A percentile compares a stretch with the other conserved stretches of the same genome.
phyloP scores from a whole-genome alignment of 345 rosid species.

The Rubroshorea leprosula region DNA sequence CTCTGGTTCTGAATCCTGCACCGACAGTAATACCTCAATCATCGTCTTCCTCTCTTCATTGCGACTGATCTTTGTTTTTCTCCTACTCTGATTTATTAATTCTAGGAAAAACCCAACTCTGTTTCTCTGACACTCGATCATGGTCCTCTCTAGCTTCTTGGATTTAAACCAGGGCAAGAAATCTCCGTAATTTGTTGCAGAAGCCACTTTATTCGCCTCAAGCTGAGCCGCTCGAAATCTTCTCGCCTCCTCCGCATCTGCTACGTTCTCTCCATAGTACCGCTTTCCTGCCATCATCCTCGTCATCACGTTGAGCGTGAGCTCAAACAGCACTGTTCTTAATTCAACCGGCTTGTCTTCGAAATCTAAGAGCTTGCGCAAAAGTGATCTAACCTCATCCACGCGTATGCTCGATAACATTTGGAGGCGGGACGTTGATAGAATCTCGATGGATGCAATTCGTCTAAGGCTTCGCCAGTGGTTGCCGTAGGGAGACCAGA shows the following conservation, averaged over 20 bases:
- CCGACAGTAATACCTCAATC: slow-evolving; percentile 40
- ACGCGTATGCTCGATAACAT: slow-evolving; percentile 15
- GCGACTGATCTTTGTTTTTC: slow-evolving; percentile 1
- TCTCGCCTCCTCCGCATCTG: slow-evolving; percentile 29
- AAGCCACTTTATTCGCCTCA: slow-evolving; percentile 26
- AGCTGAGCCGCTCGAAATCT: slow-evolving; percentile 24
- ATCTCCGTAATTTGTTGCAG: slow-evolving; percentile 35
- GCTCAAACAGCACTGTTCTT: slow-evolving; percentile 21
- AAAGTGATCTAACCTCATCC: slow-evolving; percentile 21
- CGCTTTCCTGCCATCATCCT: slow-evolving; percentile 34
- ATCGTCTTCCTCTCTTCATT: slow-evolving; percentile 30
- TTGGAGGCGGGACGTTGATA: slow-evolving; percentile 32
- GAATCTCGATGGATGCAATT: slow-evolving; percentile 32
- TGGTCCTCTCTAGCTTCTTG: slow-evolving; percentile 25
- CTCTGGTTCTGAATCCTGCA: slow-evolving; percentile 48
- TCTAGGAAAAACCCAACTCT: slow-evolving; percentile 46
- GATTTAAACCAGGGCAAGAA: slow-evolving; percentile 46
- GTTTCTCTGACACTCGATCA: slow-evolving; percentile 16
- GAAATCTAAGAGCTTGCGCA: slow-evolving; percentile 10
- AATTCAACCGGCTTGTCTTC: slow-evolving; percentile 17
- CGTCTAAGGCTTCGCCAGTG: slow-evolving; percentile 39
- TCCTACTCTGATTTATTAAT: slow-evolving; percentile 42
- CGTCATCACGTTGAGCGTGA: slow-evolving; percentile 36
- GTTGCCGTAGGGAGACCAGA: slow-evolving; percentile 20
- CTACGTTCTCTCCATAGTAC: slow-evolving; percentile 31